These are phyloP conservation scores for Phytomonas francai DNA, from an alignment of 208 protist genomes.

Conservation along the genomic window DNA sequence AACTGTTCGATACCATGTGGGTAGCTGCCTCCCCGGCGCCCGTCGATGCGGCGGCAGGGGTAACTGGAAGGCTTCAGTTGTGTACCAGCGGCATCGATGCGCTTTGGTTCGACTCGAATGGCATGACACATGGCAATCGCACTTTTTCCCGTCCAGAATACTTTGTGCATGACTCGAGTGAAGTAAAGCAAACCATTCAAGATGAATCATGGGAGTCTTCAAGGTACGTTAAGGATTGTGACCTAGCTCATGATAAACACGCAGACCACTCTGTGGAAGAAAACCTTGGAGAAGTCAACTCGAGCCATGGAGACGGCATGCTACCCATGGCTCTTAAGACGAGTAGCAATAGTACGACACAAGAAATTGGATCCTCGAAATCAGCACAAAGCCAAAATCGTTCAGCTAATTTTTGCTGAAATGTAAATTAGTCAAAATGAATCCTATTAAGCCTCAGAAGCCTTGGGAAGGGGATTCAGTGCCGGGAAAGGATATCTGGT, in stretches of 20 bases:
- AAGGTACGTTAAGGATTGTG: not conserved
- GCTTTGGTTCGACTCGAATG: constrained; percentile 2
- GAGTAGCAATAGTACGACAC: not conserved
- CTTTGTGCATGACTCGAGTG: not conserved
- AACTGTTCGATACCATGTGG: constrained; percentile 1
- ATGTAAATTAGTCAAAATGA: not conserved
- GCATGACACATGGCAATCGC: not conserved
- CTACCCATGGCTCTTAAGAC: constrained; percentile 1
- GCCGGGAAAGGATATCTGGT: not conserved
- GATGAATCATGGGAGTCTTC: not conserved
- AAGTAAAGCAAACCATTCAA: not conserved
- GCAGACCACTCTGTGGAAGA: not conserved
- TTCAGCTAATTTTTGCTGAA: not conserved
- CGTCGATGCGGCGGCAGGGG: not conserved
- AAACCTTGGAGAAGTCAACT: not conserved
- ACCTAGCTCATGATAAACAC: not conserved
- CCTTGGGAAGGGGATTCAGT: not conserved
- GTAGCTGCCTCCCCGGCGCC: not conserved
- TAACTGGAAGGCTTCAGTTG: not conserved
- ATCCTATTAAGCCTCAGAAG: not conserved
- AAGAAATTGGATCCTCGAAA: not conserved
- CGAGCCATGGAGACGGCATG: not conserved
- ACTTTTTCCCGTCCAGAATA: constrained; percentile 3
- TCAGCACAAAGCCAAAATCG: not conserved
- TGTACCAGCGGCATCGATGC: not conserved